Evolutionary conservation across 202 grass and related monocot species (phyloP), one percentile per base, ranked within the genome.

Genomic region (Schoenoplectus tabernaemontani): DNA sequence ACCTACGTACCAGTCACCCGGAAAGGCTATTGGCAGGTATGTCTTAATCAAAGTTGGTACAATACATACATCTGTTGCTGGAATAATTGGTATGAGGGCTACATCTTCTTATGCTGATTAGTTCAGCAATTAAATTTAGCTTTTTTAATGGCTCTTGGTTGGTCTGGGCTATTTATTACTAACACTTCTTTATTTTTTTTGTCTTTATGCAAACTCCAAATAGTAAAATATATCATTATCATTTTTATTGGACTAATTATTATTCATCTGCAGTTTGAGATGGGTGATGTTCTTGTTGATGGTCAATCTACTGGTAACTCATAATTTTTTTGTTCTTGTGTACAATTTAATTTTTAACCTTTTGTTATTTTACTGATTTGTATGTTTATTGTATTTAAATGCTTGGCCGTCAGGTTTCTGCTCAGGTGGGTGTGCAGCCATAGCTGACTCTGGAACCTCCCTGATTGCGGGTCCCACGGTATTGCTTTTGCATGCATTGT

Each of bases 21-120:
- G 39, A 98, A 98, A 86, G 91, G 77, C 54, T 98, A 90, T 48
- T 98, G 95, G 95, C 89, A 94, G 91, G 95, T 95, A 70, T 39
- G 17, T 38, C 6, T 43, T 30, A 60, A 12, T 54, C 3, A 56
- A 75, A 36, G 7, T 75, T 54, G 28, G 24, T 72, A 16, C 32
- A 7, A 48, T 71, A 47, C 10, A 5, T 48, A 71, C 28, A 30
- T 13, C 67, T 76, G 41, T 67, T 39, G 41, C 20, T 72, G 10
- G 67, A 50, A n/a, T 65, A 72, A 15, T 15, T 61, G 26, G 19
- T 26, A 5, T 57, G 64, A 17, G 4, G 44, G 20, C 48, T 3
- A 26, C 46, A 20, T 58, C 44, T 78, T 32, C 4, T 33, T 9
- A 57, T 57, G 47, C 24, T 56, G 15, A 34, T 57, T 56, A 22